Base-by-base conservation (phyloP, 805 yeast genomes). In the Lachancea fermentati region DNA sequence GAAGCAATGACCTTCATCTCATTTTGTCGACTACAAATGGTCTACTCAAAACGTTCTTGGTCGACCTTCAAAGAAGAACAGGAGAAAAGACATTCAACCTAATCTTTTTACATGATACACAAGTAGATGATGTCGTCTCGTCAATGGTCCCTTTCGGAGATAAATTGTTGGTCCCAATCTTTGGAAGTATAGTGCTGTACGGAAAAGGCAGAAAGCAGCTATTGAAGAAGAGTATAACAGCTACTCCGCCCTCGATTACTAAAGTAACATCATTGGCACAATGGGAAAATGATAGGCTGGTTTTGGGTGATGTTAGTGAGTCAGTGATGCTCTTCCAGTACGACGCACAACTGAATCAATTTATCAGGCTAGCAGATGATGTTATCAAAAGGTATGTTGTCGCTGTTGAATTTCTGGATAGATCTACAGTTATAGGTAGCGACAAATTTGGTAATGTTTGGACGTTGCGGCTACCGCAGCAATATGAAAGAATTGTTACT, bases 371-470 rank as follows among this genome's bases (percentile, higher is more conserved):
- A 42, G 79, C 78, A 1, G 88, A 79, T 53, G 97, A 93, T 60
- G 58, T 71, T 0, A 62, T 81, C 29, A 69, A 79, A 25, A 66
- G 96, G 24, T 84, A 82, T 52, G 70, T 82, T 3, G 81, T 94
- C 0, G 50, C 78, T 2, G 50, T 82, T 32, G 54, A 69, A 2
- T 63, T 76, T 47, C 62, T 93, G 4, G 97, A 93, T 57, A 74
- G 77, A 46, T 78, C 78, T 41, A 87, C 96, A 0, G 75, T 84
- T 1, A 66, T 83, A 30, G 86, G 85, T 1, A 96, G 96, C 11
- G 97, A 93, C 57, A 81, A 79, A 54, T 87, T 84, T 62, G 97
- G 97, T 0, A 85, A 82, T 50, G 34, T 88, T 0, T 79, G 81
- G 61, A 73, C 85, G 1, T 62, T 86, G 30, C 66, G 96, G 43